Conservation (phyloP, 2,329 filamentous ascomycete genomes). For the Colletotrichum trifolii region DNA sequence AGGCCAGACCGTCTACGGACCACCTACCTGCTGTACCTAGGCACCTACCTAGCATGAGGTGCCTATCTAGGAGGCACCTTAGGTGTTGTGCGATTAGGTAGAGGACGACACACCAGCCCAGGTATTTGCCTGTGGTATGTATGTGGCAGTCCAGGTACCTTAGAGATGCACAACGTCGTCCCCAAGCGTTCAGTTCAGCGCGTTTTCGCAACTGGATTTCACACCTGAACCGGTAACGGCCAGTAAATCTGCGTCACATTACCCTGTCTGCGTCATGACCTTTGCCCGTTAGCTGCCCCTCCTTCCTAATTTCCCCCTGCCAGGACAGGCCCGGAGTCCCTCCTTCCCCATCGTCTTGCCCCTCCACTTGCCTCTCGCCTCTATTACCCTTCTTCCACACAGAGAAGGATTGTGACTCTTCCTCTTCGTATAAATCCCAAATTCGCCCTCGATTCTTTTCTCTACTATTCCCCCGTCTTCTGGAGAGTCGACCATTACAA, state of each 20-base stretch:
- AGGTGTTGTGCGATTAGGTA: not conserved
- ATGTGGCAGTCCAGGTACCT: not conserved
- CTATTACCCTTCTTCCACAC: slow-evolving; percentile 11
- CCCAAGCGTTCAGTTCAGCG: slow-evolving; percentile 3
- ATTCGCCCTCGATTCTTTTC: slow-evolving; percentile 13
- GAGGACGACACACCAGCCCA: not conserved
- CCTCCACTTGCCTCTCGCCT: slow-evolving; percentile 24
- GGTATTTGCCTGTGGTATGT: not conserved
- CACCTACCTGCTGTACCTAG: slow-evolving; percentile 1
- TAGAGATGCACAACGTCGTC: not conserved
- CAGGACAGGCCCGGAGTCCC: slow-evolving; percentile 22
- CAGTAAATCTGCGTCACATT: slow-evolving; percentile 35
- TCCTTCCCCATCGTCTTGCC: slow-evolving; percentile 39
- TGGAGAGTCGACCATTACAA: not conserved
- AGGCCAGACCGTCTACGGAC: not conserved
- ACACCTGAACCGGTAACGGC: not conserved
- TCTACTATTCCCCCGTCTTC: not conserved
- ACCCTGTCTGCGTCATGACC: slow-evolving; percentile 36
- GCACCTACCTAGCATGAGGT: not conserved
- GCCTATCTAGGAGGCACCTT: not conserved
- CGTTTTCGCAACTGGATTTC: slow-evolving; percentile 6
- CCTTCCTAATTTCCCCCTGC: slow-evolving; percentile 37
- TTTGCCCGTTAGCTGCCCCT: slow-evolving; percentile 34
- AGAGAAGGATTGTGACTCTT: slow-evolving; percentile 23
- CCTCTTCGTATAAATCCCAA: slow-evolving; percentile 24